Evolutionary conservation across 164 flowering plant genomes (phyloP).

Genomic region (Sextonia rubra): DNA sequence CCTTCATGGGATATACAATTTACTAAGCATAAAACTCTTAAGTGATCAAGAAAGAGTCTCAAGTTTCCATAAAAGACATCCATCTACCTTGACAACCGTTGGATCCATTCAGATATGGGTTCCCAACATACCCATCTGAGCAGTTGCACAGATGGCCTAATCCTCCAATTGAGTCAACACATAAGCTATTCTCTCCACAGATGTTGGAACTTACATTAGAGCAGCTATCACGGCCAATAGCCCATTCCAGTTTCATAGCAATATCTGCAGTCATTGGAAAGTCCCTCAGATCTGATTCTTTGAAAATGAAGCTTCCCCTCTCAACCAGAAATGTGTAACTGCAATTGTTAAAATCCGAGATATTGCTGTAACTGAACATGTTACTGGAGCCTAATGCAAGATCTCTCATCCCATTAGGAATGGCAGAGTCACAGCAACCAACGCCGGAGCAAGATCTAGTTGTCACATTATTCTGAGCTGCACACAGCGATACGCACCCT

Average conservation of each 20-base stretch:
- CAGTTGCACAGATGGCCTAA: conserved; percentile 26
- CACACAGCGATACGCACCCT: conserved; percentile 26
- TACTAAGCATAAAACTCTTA: too few species aligned
- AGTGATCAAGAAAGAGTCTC: background rate
- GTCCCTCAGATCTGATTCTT: conserved; percentile 14
- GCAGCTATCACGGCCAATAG: conserved; percentile 10
- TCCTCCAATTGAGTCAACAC: conserved; percentile 18
- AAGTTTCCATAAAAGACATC: background rate
- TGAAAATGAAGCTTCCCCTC: conserved; percentile 17
- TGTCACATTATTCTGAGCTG: conserved; percentile 10
- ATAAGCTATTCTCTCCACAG: conserved; percentile 23
- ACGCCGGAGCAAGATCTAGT: conserved; percentile 24
- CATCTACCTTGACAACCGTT: conserved; percentile 24
- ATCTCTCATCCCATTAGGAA: conserved; percentile 22
- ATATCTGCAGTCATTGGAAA: conserved; percentile 17
- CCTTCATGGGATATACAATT: too few species aligned
- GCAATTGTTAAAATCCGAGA: conserved; percentile 6
- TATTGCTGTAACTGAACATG: conserved; percentile 11
- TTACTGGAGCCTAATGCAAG: conserved; percentile 10
- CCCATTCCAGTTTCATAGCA: conserved; percentile 24
- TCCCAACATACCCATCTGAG: conserved; percentile 24
- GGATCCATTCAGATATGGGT: conserved; percentile 23
- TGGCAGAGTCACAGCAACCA: conserved; percentile 25
- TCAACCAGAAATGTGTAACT: conserved; percentile 24
- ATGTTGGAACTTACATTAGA: conserved; percentile 1